These are phyloP conservation scores for Neocatenulostroma microsporum DNA, from an alignment of 2,329 filamentous ascomycete species.

Conservation along the genomic window DNA sequence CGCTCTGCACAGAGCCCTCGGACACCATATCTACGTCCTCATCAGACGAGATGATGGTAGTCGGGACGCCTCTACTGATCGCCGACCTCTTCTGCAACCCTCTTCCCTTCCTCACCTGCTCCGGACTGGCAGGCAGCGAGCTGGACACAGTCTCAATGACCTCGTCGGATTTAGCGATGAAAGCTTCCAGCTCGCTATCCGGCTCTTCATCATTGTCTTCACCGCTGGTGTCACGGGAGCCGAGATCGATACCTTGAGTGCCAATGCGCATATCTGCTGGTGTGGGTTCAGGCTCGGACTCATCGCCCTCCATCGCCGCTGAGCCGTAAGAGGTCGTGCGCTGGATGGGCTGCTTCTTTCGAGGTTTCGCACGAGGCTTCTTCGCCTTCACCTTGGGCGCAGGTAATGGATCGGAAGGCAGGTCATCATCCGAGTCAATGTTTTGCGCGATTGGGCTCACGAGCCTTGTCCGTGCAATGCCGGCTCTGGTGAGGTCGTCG, in stretches of 20 bases:
- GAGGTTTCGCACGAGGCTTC: slow-evolving; percentile 15
- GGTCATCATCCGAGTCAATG: slow-evolving; percentile 8
- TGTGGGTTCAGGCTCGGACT: slow-evolving; percentile 29
- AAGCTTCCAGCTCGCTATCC: slow-evolving; percentile 40
- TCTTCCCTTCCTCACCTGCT: background rate
- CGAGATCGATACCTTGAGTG: slow-evolving; percentile 34
- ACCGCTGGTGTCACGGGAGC: slow-evolving; percentile 38
- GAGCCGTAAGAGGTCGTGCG: slow-evolving; percentile 19
- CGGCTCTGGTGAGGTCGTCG: background rate
- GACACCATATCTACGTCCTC: too few species aligned
- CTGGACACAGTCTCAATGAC: slow-evolving; percentile 26
- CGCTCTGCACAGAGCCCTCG: too few species aligned
- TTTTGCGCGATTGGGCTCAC: slow-evolving; percentile 5
- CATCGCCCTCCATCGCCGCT: slow-evolving; percentile 27
- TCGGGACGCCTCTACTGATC: background rate
- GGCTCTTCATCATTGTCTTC: slow-evolving; percentile 36
- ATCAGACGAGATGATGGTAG: background rate
- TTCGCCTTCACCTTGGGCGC: slow-evolving; percentile 8
- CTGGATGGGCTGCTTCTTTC: slow-evolving; percentile 14
- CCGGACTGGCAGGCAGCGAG: slow-evolving; percentile 15
- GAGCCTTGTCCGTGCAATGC: slow-evolving; percentile 8
- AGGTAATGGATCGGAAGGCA: slow-evolving; percentile 7
- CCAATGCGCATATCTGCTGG: slow-evolving; percentile 29
- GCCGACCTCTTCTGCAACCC: background rate
- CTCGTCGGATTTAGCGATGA: slow-evolving; percentile 39